Evolutionary conservation across 768 basidiomycete species (phyloP).

Genomic region (Lyophyllum semitale): DNA sequence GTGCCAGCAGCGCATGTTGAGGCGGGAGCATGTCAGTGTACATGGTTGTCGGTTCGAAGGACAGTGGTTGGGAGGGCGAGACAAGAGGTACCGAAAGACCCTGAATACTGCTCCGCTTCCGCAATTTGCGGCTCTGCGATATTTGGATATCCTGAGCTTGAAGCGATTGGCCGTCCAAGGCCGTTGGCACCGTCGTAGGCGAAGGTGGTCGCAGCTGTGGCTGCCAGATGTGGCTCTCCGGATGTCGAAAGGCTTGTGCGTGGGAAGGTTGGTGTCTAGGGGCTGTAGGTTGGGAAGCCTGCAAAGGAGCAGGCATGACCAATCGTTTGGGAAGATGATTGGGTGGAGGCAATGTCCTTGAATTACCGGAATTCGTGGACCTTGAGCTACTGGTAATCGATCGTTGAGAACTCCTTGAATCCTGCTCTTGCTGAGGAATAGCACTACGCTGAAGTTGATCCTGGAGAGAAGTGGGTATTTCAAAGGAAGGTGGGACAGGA

Average conservation of each 20-base stretch:
- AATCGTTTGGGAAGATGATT: constrained; percentile 60
- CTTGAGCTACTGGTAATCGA: constrained; percentile 16
- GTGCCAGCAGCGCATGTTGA: constrained; percentile 6
- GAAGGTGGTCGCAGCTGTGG: constrained; percentile 13
- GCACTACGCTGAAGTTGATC: neutral
- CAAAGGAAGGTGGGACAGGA: constrained; percentile 5
- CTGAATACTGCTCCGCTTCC: constrained; percentile 23
- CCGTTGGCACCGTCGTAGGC: neutral
- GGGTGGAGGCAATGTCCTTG: constrained; percentile 21
- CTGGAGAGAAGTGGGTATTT: neutral
- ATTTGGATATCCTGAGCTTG: constrained; percentile 23
- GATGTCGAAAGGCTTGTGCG: constrained; percentile 5
- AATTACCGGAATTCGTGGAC: constrained; percentile 16
- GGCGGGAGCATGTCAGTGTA: constrained; percentile 20
- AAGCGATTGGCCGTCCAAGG: constrained; percentile 7
- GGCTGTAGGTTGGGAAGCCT: constrained; percentile 27
- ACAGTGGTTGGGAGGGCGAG: constrained; percentile 8
- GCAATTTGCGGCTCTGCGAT: constrained; percentile 25
- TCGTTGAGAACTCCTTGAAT: constrained; percentile 7
- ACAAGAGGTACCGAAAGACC: constrained; percentile 17
- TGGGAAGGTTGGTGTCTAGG: constrained; percentile 15
- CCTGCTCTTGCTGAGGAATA: constrained; percentile 1
- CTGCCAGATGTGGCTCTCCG: constrained; percentile 10
- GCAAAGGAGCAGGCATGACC: constrained; percentile 75
- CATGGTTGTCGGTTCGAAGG: constrained; percentile 13